These are phyloP conservation scores for Orbilia quercus DNA, from an alignment of 2,329 filamentous ascomycete species.

Conservation along the genomic window DNA sequence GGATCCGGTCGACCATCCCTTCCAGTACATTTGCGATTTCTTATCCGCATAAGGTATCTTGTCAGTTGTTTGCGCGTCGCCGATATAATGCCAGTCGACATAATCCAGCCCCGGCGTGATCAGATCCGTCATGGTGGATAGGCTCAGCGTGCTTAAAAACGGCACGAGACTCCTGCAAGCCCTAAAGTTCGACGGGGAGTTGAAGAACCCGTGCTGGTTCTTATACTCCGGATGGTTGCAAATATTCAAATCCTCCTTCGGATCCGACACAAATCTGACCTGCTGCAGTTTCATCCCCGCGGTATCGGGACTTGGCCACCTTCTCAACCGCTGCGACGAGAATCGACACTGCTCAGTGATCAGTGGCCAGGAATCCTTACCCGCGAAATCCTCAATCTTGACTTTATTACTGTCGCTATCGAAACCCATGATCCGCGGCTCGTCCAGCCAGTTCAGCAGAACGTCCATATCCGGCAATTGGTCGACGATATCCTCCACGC, in stretches of 20 bases:
- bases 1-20: constrained; percentile 68
- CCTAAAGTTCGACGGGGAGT: constrained; percentile 65
- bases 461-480: constrained; percentile 57
- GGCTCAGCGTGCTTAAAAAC: constrained; percentile 65
- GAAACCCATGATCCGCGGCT: constrained; percentile 62
- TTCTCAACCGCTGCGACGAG: constrained; percentile 6
- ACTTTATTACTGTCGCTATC: constrained; percentile 63
- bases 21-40: constrained; percentile 69
- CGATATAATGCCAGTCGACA: constrained; percentile 63
- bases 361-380: constrained; percentile 59
- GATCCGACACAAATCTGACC: constrained; percentile 57
- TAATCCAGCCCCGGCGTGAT: constrained; percentile 69
- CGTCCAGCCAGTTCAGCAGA: constrained; percentile 60
- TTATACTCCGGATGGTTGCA: constrained; percentile 66
- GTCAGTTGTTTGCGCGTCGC: constrained; percentile 65
- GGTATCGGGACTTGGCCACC: neutral
- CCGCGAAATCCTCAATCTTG: constrained; percentile 62
- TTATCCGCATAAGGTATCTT: constrained; percentile 67
- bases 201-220: constrained; percentile 65
- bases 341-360: constrained; percentile 67
- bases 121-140: constrained; percentile 68
- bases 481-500: constrained; percentile 42
- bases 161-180: constrained; percentile 65
- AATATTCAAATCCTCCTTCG: constrained; percentile 61
- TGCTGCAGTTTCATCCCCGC: neutral